Evolutionary conservation across 2,329 filamentous ascomycete species (phyloP), one percentile per base, ranked within the genome.

Genomic region (Paracoccidioides brasiliensis): DNA sequence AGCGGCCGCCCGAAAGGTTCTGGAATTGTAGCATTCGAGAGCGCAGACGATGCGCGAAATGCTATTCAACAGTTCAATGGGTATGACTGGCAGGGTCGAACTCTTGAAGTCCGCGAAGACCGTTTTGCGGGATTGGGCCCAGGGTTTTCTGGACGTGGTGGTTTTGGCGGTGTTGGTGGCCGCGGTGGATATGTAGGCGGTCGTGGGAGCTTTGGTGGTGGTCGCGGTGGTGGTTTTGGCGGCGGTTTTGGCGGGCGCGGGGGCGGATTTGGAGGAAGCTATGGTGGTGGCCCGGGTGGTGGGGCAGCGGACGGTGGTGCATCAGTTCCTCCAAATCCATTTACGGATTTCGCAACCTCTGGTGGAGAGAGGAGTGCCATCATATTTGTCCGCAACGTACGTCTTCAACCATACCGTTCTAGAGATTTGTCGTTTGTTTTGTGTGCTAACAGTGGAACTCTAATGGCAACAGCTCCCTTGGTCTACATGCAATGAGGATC

Each of bases 61-160:
- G 93, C 93, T 28, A 98, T 98, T 62, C 84, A 90, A 67, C 90
- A 96, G 64, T 98, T 97, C 78, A 96, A 97, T 69, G 93, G 93
- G 57, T 97, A 95, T 69, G 93, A 98, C 61, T 98, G 93, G 93
- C 91, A 97, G 71, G 93, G 93, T 9, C 86, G 93, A 57, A 76
- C 84, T 53, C 82, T 98, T 52, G 93, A 98, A 71, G 93, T 98
- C 60, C 90, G 93, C 60, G 91, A 97, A 72, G 93, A 98, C 68
- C 86, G 93, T 56, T 98, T 90, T 69, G 93, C 93, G 57, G 52
- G 75, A 42, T 42, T 55, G 55, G 72, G 70, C 57, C 69, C 73
- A 32, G 72, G 72, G 53, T 66, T 64, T 50, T 64, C 71, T 55
- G 74, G 74, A 48, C 72, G 70, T 56, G 67, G 67, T 46, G 72